Percentiles rank a stretch among this genome's conserved stretches.
These are phyloP conservation scores for Paramecium sexaurelia DNA, from an alignment of 73 alveolate genomes.

Conservation along the genomic window DNA sequence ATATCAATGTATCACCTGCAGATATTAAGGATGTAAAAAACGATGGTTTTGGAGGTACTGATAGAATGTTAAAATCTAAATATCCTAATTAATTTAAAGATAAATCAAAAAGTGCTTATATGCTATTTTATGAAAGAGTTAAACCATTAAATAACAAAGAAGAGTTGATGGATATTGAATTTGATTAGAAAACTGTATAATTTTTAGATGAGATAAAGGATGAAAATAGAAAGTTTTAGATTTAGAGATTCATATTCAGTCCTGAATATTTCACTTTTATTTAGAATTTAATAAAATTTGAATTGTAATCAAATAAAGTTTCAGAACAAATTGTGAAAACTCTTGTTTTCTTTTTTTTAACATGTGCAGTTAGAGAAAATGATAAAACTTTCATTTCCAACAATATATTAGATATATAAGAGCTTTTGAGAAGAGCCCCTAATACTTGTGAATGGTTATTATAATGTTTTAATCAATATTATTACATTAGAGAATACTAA, in stretches of 20 bases:
- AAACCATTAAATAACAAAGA: slow-evolving; percentile 71
- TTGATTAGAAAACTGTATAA: neutral
- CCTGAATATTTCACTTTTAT: slow-evolving; percentile 74
- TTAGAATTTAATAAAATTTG: slow-evolving; percentile 42
- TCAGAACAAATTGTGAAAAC: neutral
- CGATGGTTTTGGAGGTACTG: slow-evolving; percentile 96
- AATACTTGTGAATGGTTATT: neutral
- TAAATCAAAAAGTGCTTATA: slow-evolving; percentile 84
- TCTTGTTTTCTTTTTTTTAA: neutral
- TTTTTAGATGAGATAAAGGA: slow-evolving; percentile 65
- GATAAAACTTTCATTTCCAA: slow-evolving; percentile 26
- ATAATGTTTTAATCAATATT: neutral
- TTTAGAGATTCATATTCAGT: slow-evolving; percentile 77
- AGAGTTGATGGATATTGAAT: slow-evolving; percentile 34
- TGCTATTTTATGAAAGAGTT: slow-evolving; percentile 88
- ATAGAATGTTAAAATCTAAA: slow-evolving; percentile 32
- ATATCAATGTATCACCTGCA: slow-evolving; percentile 83
- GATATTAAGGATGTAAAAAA: slow-evolving; percentile 82
- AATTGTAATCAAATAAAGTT: neutral
- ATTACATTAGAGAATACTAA: slow-evolving; percentile 21
- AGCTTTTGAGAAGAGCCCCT: neutral
- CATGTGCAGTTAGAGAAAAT: slow-evolving; percentile 57
- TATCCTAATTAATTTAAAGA: slow-evolving; percentile 1
- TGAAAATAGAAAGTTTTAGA: slow-evolving; percentile 84
- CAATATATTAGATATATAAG: neutral